Evolutionary conservation across 78 protist species (phyloP).

Genomic region (slime mould (Dictyostelium discoideum)): DNA sequence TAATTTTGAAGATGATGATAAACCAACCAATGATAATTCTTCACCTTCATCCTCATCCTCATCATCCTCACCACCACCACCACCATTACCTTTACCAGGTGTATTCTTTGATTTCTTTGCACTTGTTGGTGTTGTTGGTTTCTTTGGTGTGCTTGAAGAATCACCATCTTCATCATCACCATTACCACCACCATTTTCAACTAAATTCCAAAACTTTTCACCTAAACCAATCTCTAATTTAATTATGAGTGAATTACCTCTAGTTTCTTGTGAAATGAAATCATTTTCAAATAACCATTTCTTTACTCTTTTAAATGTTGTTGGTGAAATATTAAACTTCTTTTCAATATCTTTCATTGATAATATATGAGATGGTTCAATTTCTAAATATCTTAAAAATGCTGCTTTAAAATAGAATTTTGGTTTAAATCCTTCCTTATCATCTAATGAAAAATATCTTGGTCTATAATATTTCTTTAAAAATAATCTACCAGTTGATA

Average conservation of each 20-base stretch:
- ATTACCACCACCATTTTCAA: background rate
- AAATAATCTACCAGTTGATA: background rate
- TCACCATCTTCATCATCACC: background rate
- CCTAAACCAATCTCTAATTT: background rate
- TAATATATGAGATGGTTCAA: background rate
- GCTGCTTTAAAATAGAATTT: background rate
- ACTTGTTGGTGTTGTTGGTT: background rate
- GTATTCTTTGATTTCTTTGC: background rate
- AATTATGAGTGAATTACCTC: background rate
- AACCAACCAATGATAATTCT: background rate
- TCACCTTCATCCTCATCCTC: background rate
- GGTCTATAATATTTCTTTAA: conserved; percentile 1
- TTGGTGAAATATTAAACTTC: background rate
- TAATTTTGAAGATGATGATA: background rate
- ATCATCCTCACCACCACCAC: background rate
- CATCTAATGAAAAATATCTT: background rate
- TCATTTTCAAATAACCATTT: background rate
- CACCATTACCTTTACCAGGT: background rate
- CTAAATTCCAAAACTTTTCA: background rate
- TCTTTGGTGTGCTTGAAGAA: background rate
- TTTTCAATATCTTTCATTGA: background rate
- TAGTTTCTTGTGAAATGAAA: background rate
- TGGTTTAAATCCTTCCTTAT: background rate
- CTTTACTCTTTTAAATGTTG: background rate
- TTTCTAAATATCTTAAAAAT: background rate